Conservation (phyloP, 2,329 filamentous ascomycete species). For the Aspergillus flavus region DNA sequence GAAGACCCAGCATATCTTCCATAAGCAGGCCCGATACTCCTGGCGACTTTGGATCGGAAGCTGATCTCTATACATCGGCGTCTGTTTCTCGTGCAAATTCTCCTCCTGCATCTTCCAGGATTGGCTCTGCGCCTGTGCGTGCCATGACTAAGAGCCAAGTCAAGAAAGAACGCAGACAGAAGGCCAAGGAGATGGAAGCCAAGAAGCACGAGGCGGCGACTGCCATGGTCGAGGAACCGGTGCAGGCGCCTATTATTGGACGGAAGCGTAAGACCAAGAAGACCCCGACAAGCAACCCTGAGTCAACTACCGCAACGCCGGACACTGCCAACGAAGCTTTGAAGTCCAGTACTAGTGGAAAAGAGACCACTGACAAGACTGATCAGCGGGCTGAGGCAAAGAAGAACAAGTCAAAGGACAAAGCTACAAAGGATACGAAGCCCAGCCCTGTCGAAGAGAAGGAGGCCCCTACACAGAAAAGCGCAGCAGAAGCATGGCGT, state of each 20-base stretch:
- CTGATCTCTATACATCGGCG: constrained; percentile 59
- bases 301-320: constrained; percentile 15
- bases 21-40: constrained; percentile 63
- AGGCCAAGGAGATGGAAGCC: constrained; percentile 49
- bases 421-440: constrained; percentile 24
- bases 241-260: constrained; percentile 64
- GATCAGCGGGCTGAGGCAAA: constrained; percentile 31
- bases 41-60: constrained; percentile 62
- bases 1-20: constrained; percentile 53
- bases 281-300: constrained; percentile 33
- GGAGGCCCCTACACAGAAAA: constrained; percentile 20
- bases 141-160: constrained; percentile 64
- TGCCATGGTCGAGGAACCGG: constrained; percentile 50
- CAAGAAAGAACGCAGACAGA: constrained; percentile 60
- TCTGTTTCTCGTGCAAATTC: constrained; percentile 64
- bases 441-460: constrained; percentile 25
- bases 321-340: constrained; percentile 17
- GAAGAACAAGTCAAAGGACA: constrained; percentile 30
- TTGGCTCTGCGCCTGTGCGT: constrained; percentile 62
- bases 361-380: constrained; percentile 23
- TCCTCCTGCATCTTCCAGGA: constrained; percentile 53
- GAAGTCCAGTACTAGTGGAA: constrained; percentile 19
- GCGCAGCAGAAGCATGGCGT: constrained; percentile 36
- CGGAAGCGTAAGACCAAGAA: constrained; percentile 63
- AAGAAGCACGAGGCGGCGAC: constrained; percentile 46